Percentiles rank a stretch among this genome's conserved stretches.
Conservation (phyloP, 73 alveolate genomes). For the Paramecium caudatum region DNA sequence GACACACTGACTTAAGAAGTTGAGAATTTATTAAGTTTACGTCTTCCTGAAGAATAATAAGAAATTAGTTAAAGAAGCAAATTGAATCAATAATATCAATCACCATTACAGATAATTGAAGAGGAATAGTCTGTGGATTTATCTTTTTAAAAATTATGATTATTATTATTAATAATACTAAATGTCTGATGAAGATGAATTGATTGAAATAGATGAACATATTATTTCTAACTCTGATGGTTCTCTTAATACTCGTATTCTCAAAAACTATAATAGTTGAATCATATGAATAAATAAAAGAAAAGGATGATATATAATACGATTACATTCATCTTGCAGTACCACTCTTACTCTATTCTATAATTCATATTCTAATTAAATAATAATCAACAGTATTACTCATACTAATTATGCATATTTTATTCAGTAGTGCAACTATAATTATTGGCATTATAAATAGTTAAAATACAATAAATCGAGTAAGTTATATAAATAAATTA, state of each 20-base stretch:
- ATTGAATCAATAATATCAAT: background rate
- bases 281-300: background rate
- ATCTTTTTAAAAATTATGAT: slow-evolving; percentile 37
- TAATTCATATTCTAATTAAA: background rate
- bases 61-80: background rate
- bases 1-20: slow-evolving; percentile 1
- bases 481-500: background rate
- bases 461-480: slow-evolving; percentile 10
- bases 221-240: slow-evolving; percentile 36
- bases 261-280: background rate
- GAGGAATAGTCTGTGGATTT: slow-evolving; percentile 18
- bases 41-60: background rate
- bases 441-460: background rate
- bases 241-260: background rate
- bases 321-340: slow-evolving; percentile 4
- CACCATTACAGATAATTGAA: slow-evolving; percentile 25
- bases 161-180: too few relatives aligned
- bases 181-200: background rate
- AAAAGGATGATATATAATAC: background rate
- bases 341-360: background rate
- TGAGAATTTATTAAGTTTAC: background rate
- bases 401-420: background rate
- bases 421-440: background rate
- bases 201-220: slow-evolving; percentile 19
- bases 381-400: background rate